A percentile compares a stretch with the other conserved stretches of the same genome.
phyloP scores from a whole-genome alignment of 2,329 filamentous ascomycete species.

The Fusarium mexicanum region DNA sequence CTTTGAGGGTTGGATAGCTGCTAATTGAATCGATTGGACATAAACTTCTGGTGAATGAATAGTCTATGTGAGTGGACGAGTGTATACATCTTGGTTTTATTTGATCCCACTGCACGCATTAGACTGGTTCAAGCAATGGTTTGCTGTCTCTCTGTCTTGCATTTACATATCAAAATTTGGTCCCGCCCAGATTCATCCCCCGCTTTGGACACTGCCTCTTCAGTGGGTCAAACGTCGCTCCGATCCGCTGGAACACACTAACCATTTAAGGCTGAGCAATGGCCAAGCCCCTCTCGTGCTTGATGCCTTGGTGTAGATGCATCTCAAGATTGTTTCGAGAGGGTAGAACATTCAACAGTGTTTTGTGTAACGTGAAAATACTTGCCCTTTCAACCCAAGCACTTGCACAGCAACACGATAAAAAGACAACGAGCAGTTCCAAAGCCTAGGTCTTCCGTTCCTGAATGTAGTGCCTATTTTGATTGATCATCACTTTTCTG shows the following conservation, averaged over 20 bases:
- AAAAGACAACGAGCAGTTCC: background rate
- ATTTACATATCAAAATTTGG: background rate
- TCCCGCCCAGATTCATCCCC: background rate
- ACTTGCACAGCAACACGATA: background rate
- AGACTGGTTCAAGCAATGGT: background rate
- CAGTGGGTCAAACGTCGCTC: slow-evolving; percentile 22
- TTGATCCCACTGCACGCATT: background rate
- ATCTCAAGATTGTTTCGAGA: background rate
- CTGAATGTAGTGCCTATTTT: background rate
- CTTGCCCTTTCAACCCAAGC: background rate
- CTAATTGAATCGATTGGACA: background rate
- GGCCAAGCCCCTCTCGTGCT: slow-evolving; percentile 11
- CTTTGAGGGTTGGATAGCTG: background rate
- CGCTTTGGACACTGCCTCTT: slow-evolving; percentile 20
- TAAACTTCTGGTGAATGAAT: background rate
- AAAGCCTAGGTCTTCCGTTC: background rate
- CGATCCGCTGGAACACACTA: slow-evolving; percentile 23
- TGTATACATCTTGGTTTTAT: background rate
- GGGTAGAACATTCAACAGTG: background rate
- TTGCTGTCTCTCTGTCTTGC: background rate
- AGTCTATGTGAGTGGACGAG: background rate
- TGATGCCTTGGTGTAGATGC: background rate
- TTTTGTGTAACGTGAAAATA: background rate
- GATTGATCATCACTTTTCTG: slow-evolving; percentile 25
- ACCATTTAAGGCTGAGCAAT: slow-evolving; percentile 19